Percentiles rank a stretch among this genome's conserved stretches.
phyloP scores from a whole-genome alignment of 2,329 filamentous ascomycete genomes.

The Colletotrichum sp. region DNA sequence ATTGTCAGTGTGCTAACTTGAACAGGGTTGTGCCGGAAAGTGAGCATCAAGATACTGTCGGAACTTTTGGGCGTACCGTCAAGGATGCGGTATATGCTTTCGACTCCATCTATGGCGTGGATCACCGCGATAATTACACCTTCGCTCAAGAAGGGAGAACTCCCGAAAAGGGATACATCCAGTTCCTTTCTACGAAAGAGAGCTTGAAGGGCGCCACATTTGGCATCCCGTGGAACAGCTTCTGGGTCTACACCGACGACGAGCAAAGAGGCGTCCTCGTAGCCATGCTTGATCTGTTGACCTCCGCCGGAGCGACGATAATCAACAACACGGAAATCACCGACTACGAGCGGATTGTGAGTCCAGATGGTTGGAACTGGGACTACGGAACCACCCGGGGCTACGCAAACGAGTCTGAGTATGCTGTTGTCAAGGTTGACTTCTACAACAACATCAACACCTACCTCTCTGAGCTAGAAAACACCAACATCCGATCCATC shows the following conservation, averaged over 20 bases:
- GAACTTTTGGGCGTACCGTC: slow-evolving; percentile 70
- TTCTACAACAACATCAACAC: slow-evolving; percentile 67
- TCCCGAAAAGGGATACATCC: slow-evolving; percentile 60
- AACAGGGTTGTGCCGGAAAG: slow-evolving; percentile 66
- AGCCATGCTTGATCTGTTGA: slow-evolving; percentile 56
- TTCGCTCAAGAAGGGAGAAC: slow-evolving; percentile 58
- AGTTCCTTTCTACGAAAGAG: slow-evolving; percentile 58
- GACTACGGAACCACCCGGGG: slow-evolving; percentile 67
- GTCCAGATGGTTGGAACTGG: slow-evolving; percentile 76
- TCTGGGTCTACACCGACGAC: slow-evolving; percentile 67
- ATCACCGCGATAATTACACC: slow-evolving; percentile 71
- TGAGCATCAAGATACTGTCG: slow-evolving; percentile 72
- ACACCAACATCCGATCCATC: slow-evolving; percentile 63
- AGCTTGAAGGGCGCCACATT: slow-evolving; percentile 68
- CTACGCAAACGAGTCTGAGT: slow-evolving; percentile 75
- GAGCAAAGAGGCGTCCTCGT: slow-evolving; percentile 61
- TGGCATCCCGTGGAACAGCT: slow-evolving; percentile 73
- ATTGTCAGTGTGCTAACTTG: not conserved
- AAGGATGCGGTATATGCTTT: slow-evolving; percentile 71
- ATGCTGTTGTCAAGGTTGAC: slow-evolving; percentile 74
- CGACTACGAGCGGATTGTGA: slow-evolving; percentile 65
- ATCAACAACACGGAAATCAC: slow-evolving; percentile 75
- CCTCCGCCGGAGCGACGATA: slow-evolving; percentile 67
- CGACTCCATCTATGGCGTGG: slow-evolving; percentile 71
- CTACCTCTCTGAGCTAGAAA: slow-evolving; percentile 67